Percentiles rank a stretch among this genome's conserved stretches.
These are phyloP conservation scores for Alliaria petiolata DNA, from an alignment of 345 rosid species.

Conservation along the genomic window DNA sequence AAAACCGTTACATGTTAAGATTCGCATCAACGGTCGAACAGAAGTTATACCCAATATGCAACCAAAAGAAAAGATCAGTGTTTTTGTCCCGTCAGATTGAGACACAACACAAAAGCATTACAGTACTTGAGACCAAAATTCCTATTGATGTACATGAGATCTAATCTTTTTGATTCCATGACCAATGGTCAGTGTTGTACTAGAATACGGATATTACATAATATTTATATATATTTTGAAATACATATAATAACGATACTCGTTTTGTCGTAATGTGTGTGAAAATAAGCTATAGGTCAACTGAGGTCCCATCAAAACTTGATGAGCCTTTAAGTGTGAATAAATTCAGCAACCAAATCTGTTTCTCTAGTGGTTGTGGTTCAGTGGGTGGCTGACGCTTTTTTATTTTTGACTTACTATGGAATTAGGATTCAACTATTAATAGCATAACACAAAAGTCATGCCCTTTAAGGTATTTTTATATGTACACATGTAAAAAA, in stretches of 20 bases:
- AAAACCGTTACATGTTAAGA: neutral
- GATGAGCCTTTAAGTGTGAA: constrained; percentile 16
- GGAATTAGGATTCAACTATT: neutral
- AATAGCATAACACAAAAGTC: neutral
- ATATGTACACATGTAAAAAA: neutral
- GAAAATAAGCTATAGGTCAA: constrained; percentile 25
- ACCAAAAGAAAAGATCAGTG: constrained; percentile 1
- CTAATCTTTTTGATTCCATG: constrained; percentile 6
- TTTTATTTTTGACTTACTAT: constrained; percentile 15
- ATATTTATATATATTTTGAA: neutral
- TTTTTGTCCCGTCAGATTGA: constrained; percentile 15
- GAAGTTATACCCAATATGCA: neutral
- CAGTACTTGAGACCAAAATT: constrained; percentile 16
- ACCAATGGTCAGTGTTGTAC: constrained; percentile 8
- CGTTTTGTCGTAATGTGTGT: constrained; percentile 11
- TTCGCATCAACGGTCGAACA: neutral
- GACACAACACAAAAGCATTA: constrained; percentile 11
- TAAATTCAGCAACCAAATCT: constrained; percentile 27
- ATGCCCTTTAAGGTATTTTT: neutral
- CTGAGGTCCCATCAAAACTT: constrained; percentile 27
- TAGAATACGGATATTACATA: constrained; percentile 4
- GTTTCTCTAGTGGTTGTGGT: constrained; percentile 9
- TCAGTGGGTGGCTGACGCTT: constrained; percentile 19
- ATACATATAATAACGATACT: too few relatives aligned
- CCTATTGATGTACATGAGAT: constrained; percentile 21